Evolutionary conservation across 1,284 basidiomycete genomes (phyloP).

Genomic region (Cryptococcus maquisensis): DNA sequence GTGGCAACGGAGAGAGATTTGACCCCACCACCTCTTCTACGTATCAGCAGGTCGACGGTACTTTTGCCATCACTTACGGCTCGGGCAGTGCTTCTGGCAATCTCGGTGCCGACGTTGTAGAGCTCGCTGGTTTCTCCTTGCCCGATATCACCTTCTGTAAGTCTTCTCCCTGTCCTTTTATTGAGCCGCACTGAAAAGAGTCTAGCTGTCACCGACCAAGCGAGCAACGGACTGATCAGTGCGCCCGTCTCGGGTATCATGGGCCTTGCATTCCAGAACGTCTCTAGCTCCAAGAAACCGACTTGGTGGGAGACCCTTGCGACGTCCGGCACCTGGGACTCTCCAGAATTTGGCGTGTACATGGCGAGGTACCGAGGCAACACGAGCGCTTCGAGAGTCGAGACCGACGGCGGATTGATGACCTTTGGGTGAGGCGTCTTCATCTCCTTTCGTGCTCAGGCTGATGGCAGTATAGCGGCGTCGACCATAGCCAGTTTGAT

Average conservation of each 20-base stretch:
- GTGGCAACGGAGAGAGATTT: constrained; percentile 32
- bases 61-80: constrained; percentile 76
- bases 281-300: constrained; percentile 49
- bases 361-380: constrained; percentile 67
- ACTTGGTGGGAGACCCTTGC: constrained; percentile 63
- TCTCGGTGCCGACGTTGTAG: constrained; percentile 66
- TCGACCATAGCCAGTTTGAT: constrained; percentile 35
- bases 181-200: neutral
- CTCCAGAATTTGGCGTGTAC: constrained; percentile 73
- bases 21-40: constrained; percentile 27
- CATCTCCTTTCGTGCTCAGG: neutral
- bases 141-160: constrained; percentile 62
- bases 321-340: constrained; percentile 57
- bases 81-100: constrained; percentile 68
- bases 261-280: constrained; percentile 51
- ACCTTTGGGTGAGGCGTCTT: constrained; percentile 55
- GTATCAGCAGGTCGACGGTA: constrained; percentile 18
- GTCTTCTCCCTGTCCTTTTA: constrained; percentile 10
- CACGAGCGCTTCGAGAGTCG: constrained; percentile 52
- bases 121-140: constrained; percentile 76
- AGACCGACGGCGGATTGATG: constrained; percentile 69
- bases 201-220: constrained; percentile 49
- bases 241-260: constrained; percentile 52
- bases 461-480: neutral
- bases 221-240: constrained; percentile 44